Evolutionary conservation across 2,329 filamentous ascomycete genomes (phyloP), one percentile per base, ranked within the genome.

Genomic region (Gaeumannomyces sp.): DNA sequence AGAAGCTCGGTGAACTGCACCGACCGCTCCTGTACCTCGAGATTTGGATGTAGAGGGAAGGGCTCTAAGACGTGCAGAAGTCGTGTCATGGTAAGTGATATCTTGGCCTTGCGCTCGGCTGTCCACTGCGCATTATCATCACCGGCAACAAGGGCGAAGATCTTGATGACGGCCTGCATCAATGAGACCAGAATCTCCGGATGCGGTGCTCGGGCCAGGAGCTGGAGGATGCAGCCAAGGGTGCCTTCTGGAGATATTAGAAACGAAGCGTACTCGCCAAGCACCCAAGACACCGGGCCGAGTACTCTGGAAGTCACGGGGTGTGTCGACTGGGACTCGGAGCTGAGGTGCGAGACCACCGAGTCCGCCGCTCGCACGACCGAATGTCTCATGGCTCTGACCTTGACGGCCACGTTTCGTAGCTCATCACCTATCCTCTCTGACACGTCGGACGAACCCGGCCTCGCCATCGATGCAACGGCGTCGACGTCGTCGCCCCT

Each of bases 21-120:
- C 3, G 93, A 90, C 65, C 95, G 87, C 75, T 98, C 95, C 76
- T 99, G 95, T 4, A 99, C 93, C 73, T 99, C 95, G 1, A 99
- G 82, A 71, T 88, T 92, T 0, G 94, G 93, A 74, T 98, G 92
- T 57, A 89, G 82, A 0, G 88, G 87, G 22, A 98, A 77, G 0
- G 88, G 85, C 71, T 98, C 93, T 28, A 97, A 79, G 61, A 91
- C 89, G 73, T 95, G 86, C 27, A 96, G 85, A 8, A 97, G 87
- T 2, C 93, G 87, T 33, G 91, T 90, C 76, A 96, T 87, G 29
- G 96, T 80, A 4, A 98, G 83, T 11, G 89, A 87, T 45, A 90
- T 86, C 67, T 87, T 87, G 0, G 89, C 89, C 73, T 92, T 93
- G 65, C 89, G 83, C 72, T 89, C 87, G 0, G 85, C 74, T 13